These are phyloP conservation scores for Limtongozyma cylindracea DNA, from an alignment of 805 yeast genomes.

Conservation along the genomic window DNA sequence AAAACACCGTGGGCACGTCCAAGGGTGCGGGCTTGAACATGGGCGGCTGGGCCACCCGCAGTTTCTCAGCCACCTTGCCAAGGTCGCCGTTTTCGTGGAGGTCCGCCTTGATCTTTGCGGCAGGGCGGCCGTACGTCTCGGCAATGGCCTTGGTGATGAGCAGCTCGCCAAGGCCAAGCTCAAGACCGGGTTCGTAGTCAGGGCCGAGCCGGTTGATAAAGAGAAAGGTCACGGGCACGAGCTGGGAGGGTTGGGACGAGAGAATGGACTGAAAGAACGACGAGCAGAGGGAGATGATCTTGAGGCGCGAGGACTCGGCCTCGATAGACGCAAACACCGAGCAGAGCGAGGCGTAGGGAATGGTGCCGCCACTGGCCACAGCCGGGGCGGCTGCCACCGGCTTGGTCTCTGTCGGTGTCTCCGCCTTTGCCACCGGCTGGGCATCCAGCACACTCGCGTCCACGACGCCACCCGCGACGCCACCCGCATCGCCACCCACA, in stretches of 20 bases:
- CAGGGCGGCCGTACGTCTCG: slow-evolving; percentile 69
- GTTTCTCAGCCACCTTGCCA: slow-evolving; percentile 68
- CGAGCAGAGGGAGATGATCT: too few species aligned
- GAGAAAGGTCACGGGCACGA: slow-evolving; percentile 55
- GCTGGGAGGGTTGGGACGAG: slow-evolving; percentile 11
- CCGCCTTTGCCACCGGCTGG: too few species aligned
- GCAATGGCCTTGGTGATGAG: slow-evolving; percentile 69
- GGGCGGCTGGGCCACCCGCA: slow-evolving; percentile 67
- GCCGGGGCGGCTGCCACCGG: too few species aligned
- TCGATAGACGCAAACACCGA: too few species aligned
- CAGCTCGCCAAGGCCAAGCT: slow-evolving; percentile 84
- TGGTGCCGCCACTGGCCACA: too few species aligned
- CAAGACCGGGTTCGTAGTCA: slow-evolving; percentile 77
- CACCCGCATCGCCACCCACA: too few species aligned
- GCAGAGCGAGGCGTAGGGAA: too few species aligned
- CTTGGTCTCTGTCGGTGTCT: too few species aligned
- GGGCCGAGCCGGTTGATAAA: slow-evolving; percentile 84
- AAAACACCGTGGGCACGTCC: slow-evolving; percentile 49
- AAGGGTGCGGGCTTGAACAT: slow-evolving; percentile 84
- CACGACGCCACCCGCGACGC: too few species aligned
- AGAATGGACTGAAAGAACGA: too few species aligned
- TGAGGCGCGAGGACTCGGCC: too few species aligned
- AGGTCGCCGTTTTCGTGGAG: slow-evolving; percentile 70
- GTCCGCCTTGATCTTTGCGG: slow-evolving; percentile 44
- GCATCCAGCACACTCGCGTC: too few species aligned